Evolutionary conservation across 208 protist genomes (phyloP), one percentile per base, ranked within the genome.

Genomic region (Leishmania tarentolae): DNA sequence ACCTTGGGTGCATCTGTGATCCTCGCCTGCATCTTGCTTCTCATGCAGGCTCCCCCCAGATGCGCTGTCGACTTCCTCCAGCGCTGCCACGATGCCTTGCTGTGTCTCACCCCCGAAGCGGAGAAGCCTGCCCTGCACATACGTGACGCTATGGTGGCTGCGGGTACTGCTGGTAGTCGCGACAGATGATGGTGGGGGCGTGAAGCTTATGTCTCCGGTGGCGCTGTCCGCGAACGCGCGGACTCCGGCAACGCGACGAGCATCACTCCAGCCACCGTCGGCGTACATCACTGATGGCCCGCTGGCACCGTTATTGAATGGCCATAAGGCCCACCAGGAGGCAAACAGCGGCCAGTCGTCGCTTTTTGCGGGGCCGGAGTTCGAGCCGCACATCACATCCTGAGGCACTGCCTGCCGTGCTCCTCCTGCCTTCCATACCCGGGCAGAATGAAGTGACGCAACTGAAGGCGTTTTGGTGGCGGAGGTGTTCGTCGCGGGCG

Each of bases 41-140:
- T 71, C 61, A 50, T 79, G 65, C 31, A 21, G n/a, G 44, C 28
- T 50, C 59, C 50, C 69, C 59, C 50, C 69, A 28, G 72, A 31
- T 21, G 5, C 79, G 75, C 40, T 81, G 13, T 74, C 72, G n/a
- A 84, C 28, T 35, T 85, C 75, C 53, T 88, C 87, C 31, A 92
- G 44, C 63, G 82, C 76, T 56, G 87, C 79, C 37, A 89, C 84
- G 19, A 83, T 91, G 35, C 88, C 90, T 6, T 77, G 65, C 40
- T 78, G 72, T 24, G 81, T 87, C 71, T 94, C 85, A 1, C 92
- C 92, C 21, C 92, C 92, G 77, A 96, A 96, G 19, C 92, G 83
- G 77, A 89, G 93, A n/a, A 86, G 78, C 11, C 65, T 66, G 17
- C 84, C 88, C 1, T 75, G 24, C 24, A 91, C 81, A 24, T 78